These are phyloP conservation scores for Thozetella sp. DNA, from an alignment of 495 filamentous ascomycete species.

Conservation along the genomic window DNA sequence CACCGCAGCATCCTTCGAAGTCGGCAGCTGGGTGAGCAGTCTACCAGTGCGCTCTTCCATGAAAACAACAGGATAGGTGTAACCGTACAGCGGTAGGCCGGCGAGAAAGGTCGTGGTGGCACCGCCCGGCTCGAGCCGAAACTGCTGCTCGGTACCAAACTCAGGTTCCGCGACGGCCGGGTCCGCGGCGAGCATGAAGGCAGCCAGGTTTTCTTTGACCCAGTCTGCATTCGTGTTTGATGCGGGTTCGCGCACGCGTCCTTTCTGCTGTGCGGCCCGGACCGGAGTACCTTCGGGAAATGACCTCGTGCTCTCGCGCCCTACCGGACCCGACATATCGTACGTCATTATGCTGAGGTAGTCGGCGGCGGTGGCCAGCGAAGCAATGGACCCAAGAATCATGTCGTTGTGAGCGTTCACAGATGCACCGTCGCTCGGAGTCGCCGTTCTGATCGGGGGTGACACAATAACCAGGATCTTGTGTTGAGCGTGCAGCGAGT, in stretches of 20 bases:
- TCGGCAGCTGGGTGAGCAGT: background rate
- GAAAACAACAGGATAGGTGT: background rate
- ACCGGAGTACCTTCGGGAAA: slow-evolving; percentile 2
- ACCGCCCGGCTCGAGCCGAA: background rate
- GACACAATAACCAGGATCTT: slow-evolving; percentile 5
- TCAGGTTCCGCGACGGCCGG: background rate
- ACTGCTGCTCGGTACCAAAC: background rate
- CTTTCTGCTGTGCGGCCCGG: background rate
- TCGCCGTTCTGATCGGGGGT: background rate
- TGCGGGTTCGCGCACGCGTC: background rate
- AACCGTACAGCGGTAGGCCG: background rate
- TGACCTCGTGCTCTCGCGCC: background rate
- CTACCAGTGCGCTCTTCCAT: background rate
- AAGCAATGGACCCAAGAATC: background rate
- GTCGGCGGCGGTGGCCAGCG: background rate
- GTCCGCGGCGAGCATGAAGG: background rate
- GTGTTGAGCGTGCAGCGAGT: background rate
- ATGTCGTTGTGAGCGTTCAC: background rate
- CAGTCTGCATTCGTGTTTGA: slow-evolving; percentile 1
- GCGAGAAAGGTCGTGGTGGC: background rate
- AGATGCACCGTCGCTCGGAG: background rate
- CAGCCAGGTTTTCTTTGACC: slow-evolving; percentile 4
- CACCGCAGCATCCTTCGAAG: background rate
- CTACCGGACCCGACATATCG: background rate
- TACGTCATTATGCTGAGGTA: slow-evolving; percentile 5